Conservation (phyloP, 495 filamentous ascomycete species). For the Barbatosphaeria neglecta region DNA sequence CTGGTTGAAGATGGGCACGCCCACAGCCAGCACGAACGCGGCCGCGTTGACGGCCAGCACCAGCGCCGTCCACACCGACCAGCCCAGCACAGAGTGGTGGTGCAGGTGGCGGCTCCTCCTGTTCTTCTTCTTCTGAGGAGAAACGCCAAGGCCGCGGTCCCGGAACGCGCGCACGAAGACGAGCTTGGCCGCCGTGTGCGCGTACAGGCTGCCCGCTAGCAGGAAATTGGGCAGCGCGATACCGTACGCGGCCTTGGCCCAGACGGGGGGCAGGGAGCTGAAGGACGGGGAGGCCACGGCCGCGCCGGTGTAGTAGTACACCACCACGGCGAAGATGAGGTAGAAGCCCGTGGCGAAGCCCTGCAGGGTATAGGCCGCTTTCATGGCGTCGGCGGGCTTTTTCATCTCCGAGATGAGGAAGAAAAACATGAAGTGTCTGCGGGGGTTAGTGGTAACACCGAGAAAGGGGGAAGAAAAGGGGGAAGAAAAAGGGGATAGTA, state of each 20-base stretch:
- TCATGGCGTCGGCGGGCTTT: constrained; percentile 36
- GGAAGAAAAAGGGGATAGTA: neutral
- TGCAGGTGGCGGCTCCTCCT: constrained; percentile 22
- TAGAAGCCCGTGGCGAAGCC: constrained; percentile 47
- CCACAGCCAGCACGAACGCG: constrained; percentile 53
- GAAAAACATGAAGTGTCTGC: constrained; percentile 53
- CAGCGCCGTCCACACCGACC: constrained; percentile 43
- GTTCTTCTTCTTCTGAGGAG: neutral
- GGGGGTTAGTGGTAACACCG: neutral
- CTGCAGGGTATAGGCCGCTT: constrained; percentile 47
- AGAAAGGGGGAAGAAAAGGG: no score
- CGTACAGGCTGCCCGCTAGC: constrained; percentile 57
- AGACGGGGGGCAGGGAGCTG: constrained; percentile 38
- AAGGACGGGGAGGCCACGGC: constrained; percentile 49
- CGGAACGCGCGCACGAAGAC: constrained; percentile 51
- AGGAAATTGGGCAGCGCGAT: constrained; percentile 63
- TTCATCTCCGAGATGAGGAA: constrained; percentile 56
- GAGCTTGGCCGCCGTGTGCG: constrained; percentile 43
- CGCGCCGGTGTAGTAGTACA: constrained; percentile 53
- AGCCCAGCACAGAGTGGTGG: constrained; percentile 21
- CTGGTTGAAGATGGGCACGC: constrained; percentile 55
- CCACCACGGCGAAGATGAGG: constrained; percentile 46
- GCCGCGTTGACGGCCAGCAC: constrained; percentile 42
- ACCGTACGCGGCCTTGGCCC: constrained; percentile 58
- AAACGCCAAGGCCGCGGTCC: no score